phyloP scores from a whole-genome alignment of 352 stramenopile genomes.

The Phytopythium boreale region DNA sequence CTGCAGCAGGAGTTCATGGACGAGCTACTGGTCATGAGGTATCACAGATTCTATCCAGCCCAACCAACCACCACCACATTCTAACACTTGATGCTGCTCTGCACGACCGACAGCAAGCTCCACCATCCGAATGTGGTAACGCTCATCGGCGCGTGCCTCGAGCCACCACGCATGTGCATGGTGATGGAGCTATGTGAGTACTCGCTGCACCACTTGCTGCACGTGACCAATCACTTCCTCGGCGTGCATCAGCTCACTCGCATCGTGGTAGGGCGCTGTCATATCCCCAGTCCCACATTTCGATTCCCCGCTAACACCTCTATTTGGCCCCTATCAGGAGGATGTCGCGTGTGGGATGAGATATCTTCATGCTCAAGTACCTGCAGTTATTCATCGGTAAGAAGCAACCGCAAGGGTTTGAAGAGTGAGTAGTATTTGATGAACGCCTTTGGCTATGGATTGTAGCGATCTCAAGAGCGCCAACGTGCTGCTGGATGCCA shows the following conservation, averaged over 20 bases:
- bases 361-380: slow-evolving; percentile 81
- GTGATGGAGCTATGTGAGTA: slow-evolving; percentile 77
- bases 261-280: slow-evolving; percentile 31
- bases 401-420: not conserved
- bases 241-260: slow-evolving; percentile 49
- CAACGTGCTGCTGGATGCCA: slow-evolving; percentile 81
- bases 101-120: slow-evolving; percentile 32
- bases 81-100: not conserved
- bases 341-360: slow-evolving; percentile 84
- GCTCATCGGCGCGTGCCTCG: slow-evolving; percentile 69
- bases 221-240: slow-evolving; percentile 46
- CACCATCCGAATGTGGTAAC: slow-evolving; percentile 74
- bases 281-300: not conserved
- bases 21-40: slow-evolving; percentile 91
- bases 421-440: not conserved
- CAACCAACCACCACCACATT: not conserved
- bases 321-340: slow-evolving; percentile 20
- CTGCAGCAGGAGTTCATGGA: slow-evolving; percentile 93
- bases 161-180: slow-evolving; percentile 78
- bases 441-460: not conserved
- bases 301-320: not conserved
- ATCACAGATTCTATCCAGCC: not conserved
- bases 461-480: slow-evolving; percentile 87
- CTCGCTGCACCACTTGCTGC: slow-evolving; percentile 65
- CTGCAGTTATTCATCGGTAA: slow-evolving; percentile 86